Evolutionary conservation across 805 yeast species (phyloP), one percentile per base, ranked within the genome.

Genomic region (Metschnikowia picachoensis): DNA sequence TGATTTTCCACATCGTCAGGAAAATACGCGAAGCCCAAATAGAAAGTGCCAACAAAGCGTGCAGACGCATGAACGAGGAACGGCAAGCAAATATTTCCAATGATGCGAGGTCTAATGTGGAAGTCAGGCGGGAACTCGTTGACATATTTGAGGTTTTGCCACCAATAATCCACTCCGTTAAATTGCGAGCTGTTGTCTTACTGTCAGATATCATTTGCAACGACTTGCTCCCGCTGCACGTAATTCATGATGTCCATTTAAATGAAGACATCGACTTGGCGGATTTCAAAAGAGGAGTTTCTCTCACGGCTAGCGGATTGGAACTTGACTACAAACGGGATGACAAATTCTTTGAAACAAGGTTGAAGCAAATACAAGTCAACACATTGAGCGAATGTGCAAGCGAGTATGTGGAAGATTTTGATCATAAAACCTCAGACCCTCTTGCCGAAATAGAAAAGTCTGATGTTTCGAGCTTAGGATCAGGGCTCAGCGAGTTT

Each of bases 201-300:
- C 67, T 65, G 50, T 59, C 65, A 1, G 68, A 67, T 37, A 59
- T 72, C 4, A 59, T 67, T 12, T 71, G 76, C 49, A 70, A 69
- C 42, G 76, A 72, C 44, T 66, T 66, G 8, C 55, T 72, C 14
- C 77, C 77, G 0, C 57, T 61, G 42, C 66, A 65, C 41, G 44
- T 49, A 2, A 50, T 65, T 11, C 51, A 39, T 29, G 67, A 66
- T 38, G 57, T 59, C 7, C 45, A 44, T 1, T 39, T 60, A 1
- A 57, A 54, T 2, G 49, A 63, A 20, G 60, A 66, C 7, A 50
- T 67, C 25, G 69, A 72, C 45, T 53, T 72, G 39, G 66, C 65
- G 6, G 66, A 62, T 38, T 70, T 59, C 51, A 66, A 63, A 39
- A 51, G 76, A 45, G 77, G 77, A 2, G 63, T 71, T 5, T 67